phyloP scores from a whole-genome alignment of 1,139 yeast species.

The Geotrichum europaeum region DNA sequence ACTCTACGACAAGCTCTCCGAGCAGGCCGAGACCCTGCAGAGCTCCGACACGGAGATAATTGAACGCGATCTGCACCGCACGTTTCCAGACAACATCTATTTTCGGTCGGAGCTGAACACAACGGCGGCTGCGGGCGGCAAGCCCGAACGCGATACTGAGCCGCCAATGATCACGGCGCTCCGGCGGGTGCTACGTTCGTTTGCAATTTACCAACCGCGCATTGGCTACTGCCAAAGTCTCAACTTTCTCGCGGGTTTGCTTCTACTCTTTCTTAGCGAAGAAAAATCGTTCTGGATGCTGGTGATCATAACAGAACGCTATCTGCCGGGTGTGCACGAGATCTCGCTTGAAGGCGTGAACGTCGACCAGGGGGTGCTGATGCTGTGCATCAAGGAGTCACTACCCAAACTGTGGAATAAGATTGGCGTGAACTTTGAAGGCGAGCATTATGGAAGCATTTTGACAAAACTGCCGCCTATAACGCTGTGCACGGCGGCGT shows the following conservation, averaged over 20 bases:
- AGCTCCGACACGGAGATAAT: slow-evolving; percentile 78
- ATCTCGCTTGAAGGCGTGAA: slow-evolving; percentile 89
- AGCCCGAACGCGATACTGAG: slow-evolving; percentile 35
- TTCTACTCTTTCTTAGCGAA: slow-evolving; percentile 78
- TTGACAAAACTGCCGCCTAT: slow-evolving; percentile 73
- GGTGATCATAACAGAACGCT: slow-evolving; percentile 77
- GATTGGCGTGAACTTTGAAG: slow-evolving; percentile 39
- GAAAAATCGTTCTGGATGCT: slow-evolving; percentile 94
- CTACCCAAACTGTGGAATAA: slow-evolving; percentile 74
- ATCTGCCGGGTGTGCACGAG: slow-evolving; percentile 88
- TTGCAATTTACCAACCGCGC: slow-evolving; percentile 79
- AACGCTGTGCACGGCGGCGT: slow-evolving; percentile 87
- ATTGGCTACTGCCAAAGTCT: slow-evolving; percentile 95
- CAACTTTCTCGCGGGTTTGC: slow-evolving; percentile 82
- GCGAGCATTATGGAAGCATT: slow-evolving; percentile 51
- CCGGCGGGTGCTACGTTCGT: slow-evolving; percentile 75
- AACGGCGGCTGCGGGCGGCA: not conserved
- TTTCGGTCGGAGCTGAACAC: slow-evolving; percentile 45
- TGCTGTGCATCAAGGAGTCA: slow-evolving; percentile 79
- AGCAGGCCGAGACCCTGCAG: slow-evolving; percentile 38
- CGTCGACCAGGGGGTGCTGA: slow-evolving; percentile 88
- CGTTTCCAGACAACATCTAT: slow-evolving; percentile 86
- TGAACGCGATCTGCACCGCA: slow-evolving; percentile 85
- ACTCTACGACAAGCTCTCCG: slow-evolving; percentile 60
- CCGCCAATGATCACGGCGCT: slow-evolving; percentile 63